A percentile compares a stretch with the other conserved stretches of the same genome.
phyloP scores from a whole-genome alignment of 148 eudicot genomes.

The Chenopodium suecicum region DNA sequence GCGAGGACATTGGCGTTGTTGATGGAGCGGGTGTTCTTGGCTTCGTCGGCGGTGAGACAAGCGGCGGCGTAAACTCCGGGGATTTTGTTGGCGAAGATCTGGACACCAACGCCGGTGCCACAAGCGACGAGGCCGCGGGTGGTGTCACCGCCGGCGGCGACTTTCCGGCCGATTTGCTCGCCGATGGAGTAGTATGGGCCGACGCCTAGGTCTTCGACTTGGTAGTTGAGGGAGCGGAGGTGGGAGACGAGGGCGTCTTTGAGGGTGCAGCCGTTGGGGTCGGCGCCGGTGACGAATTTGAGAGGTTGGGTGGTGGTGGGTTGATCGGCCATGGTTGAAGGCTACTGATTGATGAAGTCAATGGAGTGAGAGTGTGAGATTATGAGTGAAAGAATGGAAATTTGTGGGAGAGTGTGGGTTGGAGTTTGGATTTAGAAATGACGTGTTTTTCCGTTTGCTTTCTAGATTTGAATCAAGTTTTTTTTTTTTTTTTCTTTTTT shows the following conservation, averaged over 20 bases:
- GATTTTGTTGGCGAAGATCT: conserved; percentile 78
- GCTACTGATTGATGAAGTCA: background rate
- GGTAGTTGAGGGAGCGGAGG: conserved; percentile 66
- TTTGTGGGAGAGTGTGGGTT: no score
- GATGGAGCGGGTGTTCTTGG: conserved; percentile 66
- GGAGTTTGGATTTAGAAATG: no score
- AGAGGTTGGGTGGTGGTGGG: conserved; percentile 21
- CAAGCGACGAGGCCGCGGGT: conserved; percentile 65
- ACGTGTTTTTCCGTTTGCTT: no score
- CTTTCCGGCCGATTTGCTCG: conserved; percentile 60
- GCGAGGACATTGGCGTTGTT: conserved; percentile 84
- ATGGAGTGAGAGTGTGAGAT: background rate
- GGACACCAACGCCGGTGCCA: conserved; percentile 81
- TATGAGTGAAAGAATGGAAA: no score
- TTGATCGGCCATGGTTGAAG: background rate
- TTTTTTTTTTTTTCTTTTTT: no score
- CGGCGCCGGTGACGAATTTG: conserved; percentile 85
- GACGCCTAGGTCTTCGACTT: conserved; percentile 81
- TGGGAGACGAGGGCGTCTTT: conserved; percentile 64
- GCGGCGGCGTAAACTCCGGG: conserved; percentile 78
- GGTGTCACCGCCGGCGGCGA: conserved; percentile 35
- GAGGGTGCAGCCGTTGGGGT: conserved; percentile 57
- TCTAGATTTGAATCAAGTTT: no score
- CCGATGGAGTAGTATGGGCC: conserved; percentile 72
- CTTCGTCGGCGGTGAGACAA: conserved; percentile 59